A percentile compares a stretch with the other conserved stretches of the same genome.
Conservation (phyloP, 2,329 filamentous ascomycete species). For the Escovopsis sp. region DNA sequence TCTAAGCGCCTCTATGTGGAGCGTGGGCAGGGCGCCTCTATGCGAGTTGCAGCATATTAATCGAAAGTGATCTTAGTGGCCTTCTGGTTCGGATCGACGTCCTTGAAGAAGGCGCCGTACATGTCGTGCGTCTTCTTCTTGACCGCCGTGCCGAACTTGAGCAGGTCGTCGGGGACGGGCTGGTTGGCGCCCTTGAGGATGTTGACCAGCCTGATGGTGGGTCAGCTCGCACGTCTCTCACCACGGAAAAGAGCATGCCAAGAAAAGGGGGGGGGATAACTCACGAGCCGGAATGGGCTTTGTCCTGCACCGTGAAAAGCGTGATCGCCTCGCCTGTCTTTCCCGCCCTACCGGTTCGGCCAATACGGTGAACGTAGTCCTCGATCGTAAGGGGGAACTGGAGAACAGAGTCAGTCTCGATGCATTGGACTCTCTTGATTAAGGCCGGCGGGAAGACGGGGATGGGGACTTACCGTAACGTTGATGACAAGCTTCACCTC, state of each 20-base stretch:
- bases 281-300: conserved; percentile 75
- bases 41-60: conserved; percentile 14
- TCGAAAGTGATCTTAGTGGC: conserved; percentile 91
- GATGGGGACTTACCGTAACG: conserved; percentile 42
- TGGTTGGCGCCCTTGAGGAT: conserved; percentile 90
- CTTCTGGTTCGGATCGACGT: conserved; percentile 68
- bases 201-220: conserved; percentile 59
- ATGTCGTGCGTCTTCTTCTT: conserved; percentile 97
- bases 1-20: too few species aligned
- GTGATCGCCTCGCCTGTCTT: conserved; percentile 83
- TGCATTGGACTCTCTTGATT: neutral
- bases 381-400: conserved; percentile 86
- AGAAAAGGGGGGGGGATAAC: conserved; percentile 21
- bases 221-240: conserved; percentile 1
- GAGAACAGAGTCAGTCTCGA: conserved; percentile 6
- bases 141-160: conserved; percentile 95
- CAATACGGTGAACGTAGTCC: conserved; percentile 95
- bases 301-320: conserved; percentile 90
- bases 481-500: conserved; percentile 92
- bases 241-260: neutral
- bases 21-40: too few species aligned
- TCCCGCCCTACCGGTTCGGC: conserved; percentile 84
- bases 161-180: conserved; percentile 71
- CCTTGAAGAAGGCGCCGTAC: conserved; percentile 92
- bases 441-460: too few species aligned